These are phyloP conservation scores for Cryomyces antarcticus DNA, from an alignment of 495 filamentous ascomycete genomes.

Conservation along the genomic window DNA sequence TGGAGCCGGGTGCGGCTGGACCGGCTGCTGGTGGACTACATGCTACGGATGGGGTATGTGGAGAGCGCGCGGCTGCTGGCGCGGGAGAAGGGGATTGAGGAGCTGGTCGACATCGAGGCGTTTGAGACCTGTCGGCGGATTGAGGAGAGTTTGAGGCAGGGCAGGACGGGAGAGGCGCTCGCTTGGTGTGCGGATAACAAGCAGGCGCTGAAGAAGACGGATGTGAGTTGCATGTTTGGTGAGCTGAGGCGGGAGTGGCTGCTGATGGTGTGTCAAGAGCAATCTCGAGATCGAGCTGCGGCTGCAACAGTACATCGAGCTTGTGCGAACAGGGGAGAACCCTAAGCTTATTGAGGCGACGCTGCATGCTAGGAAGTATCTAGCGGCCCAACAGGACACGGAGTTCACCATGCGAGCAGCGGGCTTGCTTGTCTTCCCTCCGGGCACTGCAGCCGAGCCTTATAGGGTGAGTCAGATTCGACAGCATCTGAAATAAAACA, in stretches of 20 bases:
- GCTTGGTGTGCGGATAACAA: conserved; percentile 88
- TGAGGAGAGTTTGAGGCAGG: conserved; percentile 42
- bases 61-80: conserved; percentile 60
- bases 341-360: conserved; percentile 54
- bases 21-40: conserved; percentile 72
- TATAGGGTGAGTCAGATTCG: conserved; percentile 33
- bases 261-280: conserved; percentile 33
- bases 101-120: conserved; percentile 73
- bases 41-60: conserved; percentile 64
- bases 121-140: conserved; percentile 70
- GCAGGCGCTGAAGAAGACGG: conserved; percentile 62
- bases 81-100: conserved; percentile 45
- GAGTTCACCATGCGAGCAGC: conserved; percentile 47
- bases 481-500: background rate
- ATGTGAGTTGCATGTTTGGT: conserved; percentile 28
- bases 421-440: conserved; percentile 55
- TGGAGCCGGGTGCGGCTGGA: conserved; percentile 72
- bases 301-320: conserved; percentile 88
- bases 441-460: conserved; percentile 36
- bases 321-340: conserved; percentile 43
- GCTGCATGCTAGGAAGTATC: conserved; percentile 57
- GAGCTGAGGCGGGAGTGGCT: background rate
- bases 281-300: conserved; percentile 85
- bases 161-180: conserved; percentile 59
- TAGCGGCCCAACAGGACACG: conserved; percentile 42